These are phyloP conservation scores for Penicillium sclerotigenum DNA, from an alignment of 2,329 filamentous ascomycete species.

Conservation along the genomic window DNA sequence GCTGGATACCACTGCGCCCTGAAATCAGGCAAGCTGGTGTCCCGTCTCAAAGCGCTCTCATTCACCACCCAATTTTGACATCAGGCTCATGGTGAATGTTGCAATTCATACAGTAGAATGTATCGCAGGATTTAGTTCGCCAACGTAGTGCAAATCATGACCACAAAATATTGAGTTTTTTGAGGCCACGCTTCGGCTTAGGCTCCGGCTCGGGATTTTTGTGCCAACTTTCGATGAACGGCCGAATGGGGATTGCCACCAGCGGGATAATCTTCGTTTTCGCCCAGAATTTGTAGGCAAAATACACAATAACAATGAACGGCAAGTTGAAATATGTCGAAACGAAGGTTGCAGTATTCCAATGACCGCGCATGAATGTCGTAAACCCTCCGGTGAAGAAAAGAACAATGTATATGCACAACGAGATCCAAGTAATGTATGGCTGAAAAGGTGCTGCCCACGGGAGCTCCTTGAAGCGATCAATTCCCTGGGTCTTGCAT, in stretches of 20 bases:
- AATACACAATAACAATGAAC: constrained; percentile 53
- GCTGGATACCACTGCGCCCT: neutral
- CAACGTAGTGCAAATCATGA: constrained; percentile 4
- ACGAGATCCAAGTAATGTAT: constrained; percentile 58
- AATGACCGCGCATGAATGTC: constrained; percentile 24
- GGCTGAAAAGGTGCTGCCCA: constrained; percentile 54
- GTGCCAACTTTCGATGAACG: constrained; percentile 28
- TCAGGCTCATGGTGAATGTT: neutral
- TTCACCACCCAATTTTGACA: neutral
- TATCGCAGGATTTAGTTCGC: neutral
- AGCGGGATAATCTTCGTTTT: constrained; percentile 36
- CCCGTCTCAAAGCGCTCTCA: neutral
- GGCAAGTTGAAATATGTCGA: constrained; percentile 61
- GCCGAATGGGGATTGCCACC: constrained; percentile 37
- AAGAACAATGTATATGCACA: constrained; percentile 57
- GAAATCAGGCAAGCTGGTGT: neutral
- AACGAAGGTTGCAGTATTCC: constrained; percentile 58
- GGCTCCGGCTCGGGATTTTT: constrained; percentile 29
- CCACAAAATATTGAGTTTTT: constrained; percentile 30
- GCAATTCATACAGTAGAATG: neutral
- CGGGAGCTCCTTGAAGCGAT: constrained; percentile 40
- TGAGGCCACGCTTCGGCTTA: constrained; percentile 19
- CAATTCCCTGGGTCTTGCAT: constrained; percentile 38
- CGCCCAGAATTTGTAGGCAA: constrained; percentile 39
- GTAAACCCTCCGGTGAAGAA: constrained; percentile 68